Base-by-base conservation (phyloP, 2,329 filamentous ascomycete species). In the Dactylella cylindrospora region DNA sequence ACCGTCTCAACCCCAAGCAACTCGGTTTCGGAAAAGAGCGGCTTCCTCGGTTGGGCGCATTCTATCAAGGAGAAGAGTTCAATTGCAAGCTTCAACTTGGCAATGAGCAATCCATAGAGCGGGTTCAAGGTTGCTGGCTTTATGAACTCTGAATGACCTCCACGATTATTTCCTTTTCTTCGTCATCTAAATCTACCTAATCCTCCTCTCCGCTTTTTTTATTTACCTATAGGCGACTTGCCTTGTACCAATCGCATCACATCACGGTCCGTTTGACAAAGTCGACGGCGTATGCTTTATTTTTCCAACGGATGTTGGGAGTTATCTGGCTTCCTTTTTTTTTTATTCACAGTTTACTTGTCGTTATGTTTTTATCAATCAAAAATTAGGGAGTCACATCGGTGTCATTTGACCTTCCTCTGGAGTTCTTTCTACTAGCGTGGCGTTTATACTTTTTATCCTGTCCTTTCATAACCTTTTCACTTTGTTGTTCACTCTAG, bases 11-110 rank as follows among this genome's bases (percentile, higher is more conserved):
- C 47, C 68, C 59, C 69, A 65, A 53, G 60, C 62, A 50, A 22
- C 52, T 72, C 71, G 50, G 68, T 71, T n/a, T 77, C 75, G 65
- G 77, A 79, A 32, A 78, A 76, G 64, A 78, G 79, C 46, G 78
- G 79, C 66, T 75, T 80, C 62, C 73, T 79, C 40, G 73, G 74
- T 23, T 79, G 77, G 77, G 75, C 77, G 28, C 73, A 76, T 59
- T 72, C 71, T 17, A 74, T 73, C 20, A 76, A 75, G 61, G 65
- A 70, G 29, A 62, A 62, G 8, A 75, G 75, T 66, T 71, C 73
- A 6, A 70, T 74, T 12, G 57, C 51, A 33, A 64, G 49, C 43
- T 62, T 62, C 38, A 62, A 62, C 32, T 49, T 62, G 15, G 57
- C 57, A 23, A 54, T 54, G 49, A 62, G 49, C 32, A 62, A 62